phyloP scores from a whole-genome alignment of 163 green algal genomes.

The Scenedesmus sp. region DNA sequence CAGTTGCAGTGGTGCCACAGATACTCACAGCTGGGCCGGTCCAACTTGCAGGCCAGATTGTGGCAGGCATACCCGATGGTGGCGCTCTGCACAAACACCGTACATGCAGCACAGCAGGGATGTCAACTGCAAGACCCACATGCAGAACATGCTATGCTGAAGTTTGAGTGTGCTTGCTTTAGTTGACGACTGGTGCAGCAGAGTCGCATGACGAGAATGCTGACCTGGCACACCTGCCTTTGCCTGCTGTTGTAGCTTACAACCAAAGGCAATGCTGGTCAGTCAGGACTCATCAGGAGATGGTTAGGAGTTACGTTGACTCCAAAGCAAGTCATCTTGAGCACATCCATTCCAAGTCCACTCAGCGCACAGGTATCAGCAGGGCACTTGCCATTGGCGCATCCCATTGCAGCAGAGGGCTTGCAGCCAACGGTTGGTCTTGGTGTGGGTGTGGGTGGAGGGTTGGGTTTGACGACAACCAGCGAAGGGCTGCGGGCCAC shows the following conservation, averaged over 20 bases:
- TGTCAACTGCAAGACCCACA: neutral
- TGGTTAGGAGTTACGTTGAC: neutral
- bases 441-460: neutral
- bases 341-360: constrained; percentile 12
- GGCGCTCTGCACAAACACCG: neutral
- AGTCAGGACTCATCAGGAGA: neutral
- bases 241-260: neutral
- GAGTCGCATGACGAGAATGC: too few relatives aligned
- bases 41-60: constrained; percentile 26
- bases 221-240: neutral
- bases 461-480: neutral
- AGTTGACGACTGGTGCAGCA: too few relatives aligned
- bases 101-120: neutral
- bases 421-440: neutral
- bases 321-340: constrained; percentile 23
- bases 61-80: constrained; percentile 5
- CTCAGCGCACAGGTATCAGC: neutral
- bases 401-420: neutral
- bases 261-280: neutral
- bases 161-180: neutral
- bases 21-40: neutral
- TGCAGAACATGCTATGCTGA: neutral
- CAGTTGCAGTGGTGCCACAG: neutral
- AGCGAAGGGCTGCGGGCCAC: neutral
- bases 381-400: constrained; percentile 25